These are phyloP conservation scores for Acanthamoeba lenticulata DNA, from an alignment of 208 protist genomes.

Conservation along the genomic window DNA sequence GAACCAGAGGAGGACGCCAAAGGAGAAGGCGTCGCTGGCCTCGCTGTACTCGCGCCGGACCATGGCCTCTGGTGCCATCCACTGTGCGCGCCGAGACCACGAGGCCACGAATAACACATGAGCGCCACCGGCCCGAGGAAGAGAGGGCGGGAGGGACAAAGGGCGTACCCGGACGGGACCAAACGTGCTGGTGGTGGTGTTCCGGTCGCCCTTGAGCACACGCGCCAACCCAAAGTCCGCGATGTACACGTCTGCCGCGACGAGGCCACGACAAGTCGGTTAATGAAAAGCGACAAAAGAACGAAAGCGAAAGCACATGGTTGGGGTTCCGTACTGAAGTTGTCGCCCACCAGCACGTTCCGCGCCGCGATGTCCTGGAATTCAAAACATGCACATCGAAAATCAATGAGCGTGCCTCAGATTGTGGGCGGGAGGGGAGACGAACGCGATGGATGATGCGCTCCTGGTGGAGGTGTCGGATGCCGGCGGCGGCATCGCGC, in stretches of 20 bases:
- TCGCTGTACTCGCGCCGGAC: background rate
- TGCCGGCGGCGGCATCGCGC: constrained; percentile 20
- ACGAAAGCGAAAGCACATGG: background rate
- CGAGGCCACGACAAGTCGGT: background rate
- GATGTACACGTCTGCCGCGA: background rate
- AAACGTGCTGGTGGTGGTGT: background rate
- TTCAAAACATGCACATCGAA: too few relatives aligned
- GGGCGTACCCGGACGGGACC: constrained; percentile 2
- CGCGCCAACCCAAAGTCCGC: constrained; percentile 54
- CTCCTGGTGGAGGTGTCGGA: constrained; percentile 9
- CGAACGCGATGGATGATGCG: background rate
- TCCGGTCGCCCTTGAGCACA: background rate
- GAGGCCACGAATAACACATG: background rate
- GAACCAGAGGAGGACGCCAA: constrained; percentile 61
- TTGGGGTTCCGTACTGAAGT: constrained; percentile 36
- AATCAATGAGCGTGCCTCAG: too few relatives aligned
- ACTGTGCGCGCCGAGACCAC: too few relatives aligned
- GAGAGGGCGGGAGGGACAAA: background rate
- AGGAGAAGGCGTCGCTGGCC: constrained; percentile 60
- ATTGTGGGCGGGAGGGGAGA: too few relatives aligned
- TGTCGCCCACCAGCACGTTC: constrained; percentile 40
- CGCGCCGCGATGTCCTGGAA: constrained; percentile 55
- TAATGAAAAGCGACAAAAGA: background rate
- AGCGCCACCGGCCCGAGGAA: background rate
- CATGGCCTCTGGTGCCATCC: constrained; percentile 66